Evolutionary conservation across 495 filamentous ascomycete species (phyloP), one percentile per base, ranked within the genome.

Genomic region (Diplogelasinospora grovesii): DNA sequence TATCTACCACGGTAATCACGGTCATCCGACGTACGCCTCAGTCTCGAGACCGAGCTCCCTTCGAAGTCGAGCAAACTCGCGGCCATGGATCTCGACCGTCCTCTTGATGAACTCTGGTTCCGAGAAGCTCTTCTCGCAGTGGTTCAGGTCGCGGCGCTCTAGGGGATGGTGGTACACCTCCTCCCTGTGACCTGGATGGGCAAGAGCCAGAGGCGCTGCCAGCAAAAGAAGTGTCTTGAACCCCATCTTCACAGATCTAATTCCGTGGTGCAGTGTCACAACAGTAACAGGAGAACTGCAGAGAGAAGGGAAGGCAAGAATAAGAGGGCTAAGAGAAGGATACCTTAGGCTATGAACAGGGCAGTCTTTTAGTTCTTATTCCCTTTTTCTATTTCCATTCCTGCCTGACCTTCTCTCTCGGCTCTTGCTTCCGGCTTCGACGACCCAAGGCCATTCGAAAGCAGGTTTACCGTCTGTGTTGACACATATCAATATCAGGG

Each of bases 81-180:
- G 28, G 1, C 48, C 59, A 36, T 62, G 51, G 43, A 49, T 37
- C 49, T 62, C 53, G 15, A 57, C 56, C 0, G 53, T 57, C 27
- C 49, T 36, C 36, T 46, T 43, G 31, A 59, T 16, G 24, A 62
- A 59, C 44, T 57, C 56, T 41, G 53, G 53, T 5, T 48, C 25
- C 23, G 36, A 28, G 43, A 62, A 59, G 27, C 51, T 27, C 43
- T 39, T 28, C n/a, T 27, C 5, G 51, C 59, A 62, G 54, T 62
- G 59, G 45, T 47, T 38, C 23, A 62, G 53, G 1, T 46, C 50
- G 37, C 46, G 53, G 42, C 49, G 49, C 36, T 62, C 46, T 18
- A 59, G 45, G 4, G 56, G 53, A 41, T 59, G 52, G 3, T 42
- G 30, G 39, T 44, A 41, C 13, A 57, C 45, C 46, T 49, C 31